Base-by-base conservation (phyloP, 73 alveolate genomes). In the Paramecium sonneborni region DNA sequence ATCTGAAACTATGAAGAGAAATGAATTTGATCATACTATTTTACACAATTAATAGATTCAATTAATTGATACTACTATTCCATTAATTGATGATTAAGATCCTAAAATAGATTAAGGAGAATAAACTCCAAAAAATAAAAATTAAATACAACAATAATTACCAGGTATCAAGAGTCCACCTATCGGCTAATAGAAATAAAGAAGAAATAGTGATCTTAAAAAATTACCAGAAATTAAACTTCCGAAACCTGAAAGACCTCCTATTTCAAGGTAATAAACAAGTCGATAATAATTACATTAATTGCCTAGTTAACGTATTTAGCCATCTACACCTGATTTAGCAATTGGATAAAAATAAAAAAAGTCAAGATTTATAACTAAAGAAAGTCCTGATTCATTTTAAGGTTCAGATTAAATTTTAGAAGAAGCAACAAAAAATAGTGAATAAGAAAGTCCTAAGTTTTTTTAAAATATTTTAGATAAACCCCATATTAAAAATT, bases 1-100 rank as follows among this genome's bases (percentile, higher is more conserved):
- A 35, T 76, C 92, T 56, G 96, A 95, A 58, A 96, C 95, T 15
- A 70, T 92, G 10, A 94, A 88, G 93, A 85, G 95, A 44, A 76
- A 56, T 21, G 99, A 97, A 74, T 96, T 96, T 90, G 94, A 97
- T 7, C 99, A 96, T 86, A 96, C 99, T 10, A 57, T 96, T 37
- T 85, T 96, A 30, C 99, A 96, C 92, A 86, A 86, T 86, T 39
- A 86, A 43, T 14, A 74, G 20, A 74, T 74, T 35, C 20, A 74
- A 38, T 43, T 74, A n/a, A 30, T 15, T 32, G 87, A 74, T 74
- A 43, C 34, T 35, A 74, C 87, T 14, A 74, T 74, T n/a, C 87
- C 87, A 30, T 35, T 74, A 28, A 32, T 74, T 8, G 87, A 74
- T 38, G 87, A 74, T 21, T 35, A 35, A 32, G 84, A 67, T 67